These are phyloP conservation scores for Rhynchospora tenuis DNA, from an alignment of 176 grass and related monocot genomes.

Conservation along the genomic window DNA sequence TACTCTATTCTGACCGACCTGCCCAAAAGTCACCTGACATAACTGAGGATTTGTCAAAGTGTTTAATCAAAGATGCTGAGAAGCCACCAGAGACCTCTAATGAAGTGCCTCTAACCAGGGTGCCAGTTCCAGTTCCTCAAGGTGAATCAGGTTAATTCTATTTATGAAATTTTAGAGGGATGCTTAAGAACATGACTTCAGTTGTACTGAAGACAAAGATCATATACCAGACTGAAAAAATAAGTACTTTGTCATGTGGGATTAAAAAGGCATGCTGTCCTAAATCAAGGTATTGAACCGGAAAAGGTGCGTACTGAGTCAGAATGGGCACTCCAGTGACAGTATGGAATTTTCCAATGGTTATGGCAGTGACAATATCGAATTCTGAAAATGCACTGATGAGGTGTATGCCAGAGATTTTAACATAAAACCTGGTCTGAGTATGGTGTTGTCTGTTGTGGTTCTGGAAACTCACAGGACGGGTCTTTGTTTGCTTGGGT, in stretches of 20 bases:
- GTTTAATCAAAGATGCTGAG: constrained; percentile 63
- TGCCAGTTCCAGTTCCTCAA: constrained; percentile 43
- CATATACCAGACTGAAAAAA: not conserved
- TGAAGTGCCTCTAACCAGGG: constrained; percentile 38
- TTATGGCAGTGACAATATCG: not conserved
- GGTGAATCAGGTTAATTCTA: constrained; percentile 27
- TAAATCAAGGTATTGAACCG: not conserved
- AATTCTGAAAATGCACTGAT: not conserved
- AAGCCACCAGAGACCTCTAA: constrained; percentile 33
- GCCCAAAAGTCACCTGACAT: constrained; percentile 47
- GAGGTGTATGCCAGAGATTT: not conserved
- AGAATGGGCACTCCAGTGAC: not conserved
- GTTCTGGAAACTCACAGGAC: not conserved
- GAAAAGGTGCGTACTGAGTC: not conserved
- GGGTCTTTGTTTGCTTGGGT: constrained; percentile 19
- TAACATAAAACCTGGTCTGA: not conserved
- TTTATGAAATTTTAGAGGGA: not conserved
- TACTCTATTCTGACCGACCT: constrained; percentile 57
- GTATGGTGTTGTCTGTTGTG: not conserved
- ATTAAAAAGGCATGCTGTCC: not conserved
- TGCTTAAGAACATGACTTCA: not conserved
- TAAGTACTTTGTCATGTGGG: constrained; percentile 1
- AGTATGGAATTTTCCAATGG: not conserved
- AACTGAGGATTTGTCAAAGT: constrained; percentile 72
- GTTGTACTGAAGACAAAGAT: not conserved